Conservation (phyloP, 1,284 basidiomycete species). For the Cryptococcus hybrid region DNA sequence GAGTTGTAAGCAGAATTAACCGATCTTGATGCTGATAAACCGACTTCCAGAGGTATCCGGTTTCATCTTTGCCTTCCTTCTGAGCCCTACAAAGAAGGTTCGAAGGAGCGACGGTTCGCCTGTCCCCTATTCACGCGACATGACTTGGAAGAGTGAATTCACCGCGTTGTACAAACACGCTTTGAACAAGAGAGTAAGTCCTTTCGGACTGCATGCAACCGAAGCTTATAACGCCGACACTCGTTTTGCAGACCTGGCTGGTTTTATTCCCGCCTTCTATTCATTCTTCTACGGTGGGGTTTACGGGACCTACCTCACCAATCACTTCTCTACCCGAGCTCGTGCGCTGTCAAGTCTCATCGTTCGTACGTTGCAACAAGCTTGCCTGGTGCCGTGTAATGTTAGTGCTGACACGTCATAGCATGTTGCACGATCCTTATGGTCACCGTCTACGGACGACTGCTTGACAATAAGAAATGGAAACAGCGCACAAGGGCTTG, state of each 20-base stretch:
- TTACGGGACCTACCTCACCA: conserved; percentile 29
- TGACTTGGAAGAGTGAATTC: conserved; percentile 23
- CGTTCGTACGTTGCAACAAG: conserved; percentile 15
- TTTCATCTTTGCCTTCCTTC: conserved; percentile 18
- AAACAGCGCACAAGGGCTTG: conserved; percentile 17
- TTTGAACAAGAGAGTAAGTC: conserved; percentile 14
- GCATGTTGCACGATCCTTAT: conserved; percentile 3
- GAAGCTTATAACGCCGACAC: background rate
- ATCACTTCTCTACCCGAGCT: conserved; percentile 33
- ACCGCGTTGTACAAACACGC: conserved; percentile 18
- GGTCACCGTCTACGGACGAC: conserved; percentile 17
- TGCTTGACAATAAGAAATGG: conserved; percentile 23
- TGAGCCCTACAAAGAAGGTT: conserved; percentile 26
- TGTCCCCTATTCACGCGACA: conserved; percentile 17
- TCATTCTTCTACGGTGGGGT: conserved; percentile 31
- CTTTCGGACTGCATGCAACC: background rate
- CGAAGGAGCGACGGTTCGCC: conserved; percentile 25
- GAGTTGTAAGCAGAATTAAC: conserved; percentile 8
- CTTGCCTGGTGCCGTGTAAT: background rate
- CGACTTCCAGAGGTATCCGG: conserved; percentile 19
- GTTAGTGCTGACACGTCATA: background rate
- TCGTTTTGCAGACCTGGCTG: conserved; percentile 17
- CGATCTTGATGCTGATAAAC: background rate
- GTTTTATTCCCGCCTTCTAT: conserved; percentile 30
- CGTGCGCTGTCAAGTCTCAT: conserved; percentile 36